Percentiles rank a stretch among this genome's conserved stretches.
Evolutionary conservation across 345 rosid genomes (phyloP).

Genomic region (Aethionema arabicum): DNA sequence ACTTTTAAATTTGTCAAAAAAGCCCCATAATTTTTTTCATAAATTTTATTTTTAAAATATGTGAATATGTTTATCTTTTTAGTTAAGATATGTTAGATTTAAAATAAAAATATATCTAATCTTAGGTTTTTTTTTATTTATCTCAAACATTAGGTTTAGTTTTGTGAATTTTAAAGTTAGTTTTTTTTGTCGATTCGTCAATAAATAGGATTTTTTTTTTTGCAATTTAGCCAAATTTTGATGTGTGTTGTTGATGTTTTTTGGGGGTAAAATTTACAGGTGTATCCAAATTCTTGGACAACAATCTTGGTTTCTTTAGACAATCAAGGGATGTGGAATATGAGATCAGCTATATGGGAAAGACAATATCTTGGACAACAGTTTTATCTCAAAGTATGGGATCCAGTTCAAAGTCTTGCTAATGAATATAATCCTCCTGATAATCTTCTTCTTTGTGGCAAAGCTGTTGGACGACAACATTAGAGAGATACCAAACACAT

Average conservation of each 20-base stretch:
- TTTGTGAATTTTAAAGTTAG: too few species aligned
- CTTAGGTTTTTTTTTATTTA: too few species aligned
- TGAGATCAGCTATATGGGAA: constrained; percentile 89
- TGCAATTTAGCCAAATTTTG: neutral
- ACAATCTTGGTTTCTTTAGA: constrained; percentile 71
- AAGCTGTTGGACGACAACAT: constrained; percentile 57
- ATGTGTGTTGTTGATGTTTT: neutral
- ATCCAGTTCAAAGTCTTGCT: constrained; percentile 49
- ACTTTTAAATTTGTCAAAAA: too few species aligned
- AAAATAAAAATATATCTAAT: too few species aligned
- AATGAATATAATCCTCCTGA: constrained; percentile 77
- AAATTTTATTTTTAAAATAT: too few species aligned
- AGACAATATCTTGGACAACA: constrained; percentile 88
- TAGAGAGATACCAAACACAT: constrained; percentile 24
- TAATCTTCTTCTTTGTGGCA: constrained; percentile 77
- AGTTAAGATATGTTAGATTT: too few species aligned
- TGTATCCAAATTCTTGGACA: constrained; percentile 86
- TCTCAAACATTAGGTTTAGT: too few species aligned
- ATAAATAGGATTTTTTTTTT: too few species aligned
- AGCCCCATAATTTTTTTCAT: too few species aligned
- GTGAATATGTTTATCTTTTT: too few species aligned
- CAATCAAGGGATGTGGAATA: constrained; percentile 98
- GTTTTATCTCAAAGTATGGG: constrained; percentile 79
- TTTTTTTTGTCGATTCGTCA: too few species aligned
- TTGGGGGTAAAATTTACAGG: constrained; percentile 47